phyloP scores from a whole-genome alignment of 2,329 filamentous ascomycete species.

The Teratosphaeria destructans region DNA sequence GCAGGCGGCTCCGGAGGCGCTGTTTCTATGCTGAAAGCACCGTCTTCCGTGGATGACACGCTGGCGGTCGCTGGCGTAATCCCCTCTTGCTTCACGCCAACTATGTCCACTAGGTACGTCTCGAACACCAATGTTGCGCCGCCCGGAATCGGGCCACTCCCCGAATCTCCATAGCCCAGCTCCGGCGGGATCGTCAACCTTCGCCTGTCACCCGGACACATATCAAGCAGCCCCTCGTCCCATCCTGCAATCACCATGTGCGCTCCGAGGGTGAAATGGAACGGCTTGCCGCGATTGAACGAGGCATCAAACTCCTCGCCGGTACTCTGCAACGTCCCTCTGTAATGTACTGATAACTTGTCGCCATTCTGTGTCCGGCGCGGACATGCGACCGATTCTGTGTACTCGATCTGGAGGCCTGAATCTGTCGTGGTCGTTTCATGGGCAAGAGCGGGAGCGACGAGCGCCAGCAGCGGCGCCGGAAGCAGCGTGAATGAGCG shows the following conservation, averaged over 20 bases:
- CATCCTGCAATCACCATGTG: conserved; percentile 89
- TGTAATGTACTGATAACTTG: conserved; percentile 38
- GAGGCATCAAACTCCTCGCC: conserved; percentile 69
- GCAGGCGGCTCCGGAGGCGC: conserved; percentile 13
- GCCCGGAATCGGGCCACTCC: conserved; percentile 64
- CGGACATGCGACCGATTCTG: conserved; percentile 31
- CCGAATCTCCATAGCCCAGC: conserved; percentile 67
- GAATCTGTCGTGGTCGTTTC: conserved; percentile 7
- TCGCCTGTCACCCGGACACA: conserved; percentile 91
- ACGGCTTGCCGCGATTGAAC: conserved; percentile 66
- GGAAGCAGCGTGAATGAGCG: conserved; percentile 7
- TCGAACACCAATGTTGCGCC: conserved; percentile 81
- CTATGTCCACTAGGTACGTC: conserved; percentile 76
- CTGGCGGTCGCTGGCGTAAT: conserved; percentile 1
- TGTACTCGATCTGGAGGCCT: conserved; percentile 31
- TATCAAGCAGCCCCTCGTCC: conserved; percentile 81
- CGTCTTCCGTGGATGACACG: conserved; percentile 7
- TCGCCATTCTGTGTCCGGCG: conserved; percentile 38
- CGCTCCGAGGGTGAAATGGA: conserved; percentile 67
- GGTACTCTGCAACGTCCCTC: conserved; percentile 41
- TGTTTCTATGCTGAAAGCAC: conserved; percentile 15
- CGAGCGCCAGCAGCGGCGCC: conserved; percentile 9
- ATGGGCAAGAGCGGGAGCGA: conserved; percentile 5
- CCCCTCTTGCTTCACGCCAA: conserved; percentile 45
- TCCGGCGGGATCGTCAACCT: conserved; percentile 83